Evolutionary conservation across 257 asterid species (phyloP), one percentile per base, ranked within the genome.

Genomic region (Primulina tabacum): DNA sequence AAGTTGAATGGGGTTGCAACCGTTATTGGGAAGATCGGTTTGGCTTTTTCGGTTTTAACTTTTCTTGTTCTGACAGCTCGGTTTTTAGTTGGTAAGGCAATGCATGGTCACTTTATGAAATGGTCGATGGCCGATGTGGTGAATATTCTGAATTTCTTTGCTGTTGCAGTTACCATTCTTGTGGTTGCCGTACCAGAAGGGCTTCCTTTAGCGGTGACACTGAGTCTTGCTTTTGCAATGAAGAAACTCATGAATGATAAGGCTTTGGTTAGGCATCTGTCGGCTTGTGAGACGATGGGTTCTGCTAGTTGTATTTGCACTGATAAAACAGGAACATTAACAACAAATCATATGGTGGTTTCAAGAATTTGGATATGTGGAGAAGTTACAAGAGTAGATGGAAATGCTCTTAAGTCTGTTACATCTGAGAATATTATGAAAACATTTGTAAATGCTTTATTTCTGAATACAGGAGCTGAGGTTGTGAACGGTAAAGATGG

Each of bases 111-210:
- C 35, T 77, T 88, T 14, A 62, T 5, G 0, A 38, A 28, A 4
- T 90, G 97, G 97, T 75, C 84, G 6, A 71, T 73, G 2, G 18
- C 11, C 2, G 95, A 90, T 63, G 92, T 72, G 0, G 14, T 86
- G 70, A 65, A 64, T 11, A 77, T 90, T 64, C 70, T 90, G 58
- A 82, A 90, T 55, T 88, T 80, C 83, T 88, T 88, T 33, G 96
- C 93, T 4, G 80, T 81, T 68, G 94, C 96, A 0, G 96, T 90
- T 32, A 88, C 97, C 14, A 88, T 90, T 68, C 82, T 90, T 14
- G 95, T 90, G 1, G 97, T 90, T 65, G 97, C 97, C 2, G 97
- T 90, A 7, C 96, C 97, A 6, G 97, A 90, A 77, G 96, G 97
- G 60, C 81, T 90, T 29, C 96, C 97, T 0, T 71, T 90, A 62